Evolutionary conservation across 2,329 filamentous ascomycete species (phyloP).

Genomic region (Paracorniculantispora psalliotae): DNA sequence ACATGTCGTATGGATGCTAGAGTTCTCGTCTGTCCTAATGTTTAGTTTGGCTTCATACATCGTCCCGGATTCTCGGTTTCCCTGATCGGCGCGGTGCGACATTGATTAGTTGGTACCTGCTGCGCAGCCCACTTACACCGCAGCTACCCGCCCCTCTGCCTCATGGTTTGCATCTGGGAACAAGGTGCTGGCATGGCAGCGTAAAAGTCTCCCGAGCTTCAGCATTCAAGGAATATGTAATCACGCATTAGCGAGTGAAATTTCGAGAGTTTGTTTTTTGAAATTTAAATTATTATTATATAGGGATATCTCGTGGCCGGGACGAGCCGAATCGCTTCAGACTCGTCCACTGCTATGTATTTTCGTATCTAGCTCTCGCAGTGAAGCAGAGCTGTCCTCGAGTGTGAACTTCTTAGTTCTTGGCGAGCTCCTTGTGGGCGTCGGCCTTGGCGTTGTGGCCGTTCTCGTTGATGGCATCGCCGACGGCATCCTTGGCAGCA

Average conservation of each 20-base stretch:
- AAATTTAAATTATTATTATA: background rate
- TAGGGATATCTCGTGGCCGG: background rate
- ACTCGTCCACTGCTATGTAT: background rate
- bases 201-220: background rate
- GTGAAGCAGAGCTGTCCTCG: background rate
- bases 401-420: conserved; percentile 21
- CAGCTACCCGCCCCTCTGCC: background rate
- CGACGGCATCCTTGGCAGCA: conserved; percentile 45
- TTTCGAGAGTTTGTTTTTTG: no score
- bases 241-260: no score
- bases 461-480: conserved; percentile 43
- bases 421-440: conserved; percentile 35
- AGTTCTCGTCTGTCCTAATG: no score
- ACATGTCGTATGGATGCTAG: no score
- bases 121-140: background rate
- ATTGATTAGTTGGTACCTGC: background rate
- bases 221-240: no score
- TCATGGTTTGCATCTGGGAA: background rate
- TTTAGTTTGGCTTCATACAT: no score
- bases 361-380: background rate
- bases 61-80: no score
- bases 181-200: background rate
- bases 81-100: no score
- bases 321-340: background rate
- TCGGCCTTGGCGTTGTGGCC: conserved; percentile 38